Evolutionary conservation across 805 yeast genomes (phyloP), one percentile per base, ranked within the genome.

Genomic region (Ogataea methanolica): DNA sequence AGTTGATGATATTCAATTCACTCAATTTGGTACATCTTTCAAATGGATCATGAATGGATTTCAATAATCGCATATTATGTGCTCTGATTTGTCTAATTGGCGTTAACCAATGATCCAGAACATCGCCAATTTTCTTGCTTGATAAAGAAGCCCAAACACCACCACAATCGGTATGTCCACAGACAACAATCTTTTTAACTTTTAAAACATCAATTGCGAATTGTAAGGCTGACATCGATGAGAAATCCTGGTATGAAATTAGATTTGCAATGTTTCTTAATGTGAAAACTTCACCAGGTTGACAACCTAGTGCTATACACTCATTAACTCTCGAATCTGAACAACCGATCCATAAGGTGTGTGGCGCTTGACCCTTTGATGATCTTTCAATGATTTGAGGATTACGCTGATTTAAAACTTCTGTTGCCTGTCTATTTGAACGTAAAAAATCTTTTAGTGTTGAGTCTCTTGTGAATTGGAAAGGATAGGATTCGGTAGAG

Each of bases 111-210:
- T 80, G 81, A 58, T 83, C 88, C 55, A 91, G 69, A 11, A 78
- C 79, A 29, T 85, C 82, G 33, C 90, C 90, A 33, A 83, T 72
- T 55, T 76, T 76, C 57, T 81, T 78, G 48, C 79, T 73, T 2
- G 83, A 74, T 42, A 91, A 68, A 8, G 90, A 81, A 21, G 96
- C 89, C 80, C 87, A 81, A 43, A 88, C 80, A 31, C 97, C 97
- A 43, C 96, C 97, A 74, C 98, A 91, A 66, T 88, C 96, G 33
- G 94, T 85, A 68, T 91, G 98, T 4, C 97, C 98, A 68, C 96
- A 88, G 6, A 91, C 85, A 46, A 91, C 76, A 44, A 91, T 81
- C 61, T 87, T 88, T 54, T 75, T 76, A 36, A 92, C 95, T 60
- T 86, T 85, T 50, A 91, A 73, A 14, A 84, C 88, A 55, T 88